Base-by-base conservation (phyloP, 78 protist genomes). In the slime mould (Dictyostelium discoideum) region DNA sequence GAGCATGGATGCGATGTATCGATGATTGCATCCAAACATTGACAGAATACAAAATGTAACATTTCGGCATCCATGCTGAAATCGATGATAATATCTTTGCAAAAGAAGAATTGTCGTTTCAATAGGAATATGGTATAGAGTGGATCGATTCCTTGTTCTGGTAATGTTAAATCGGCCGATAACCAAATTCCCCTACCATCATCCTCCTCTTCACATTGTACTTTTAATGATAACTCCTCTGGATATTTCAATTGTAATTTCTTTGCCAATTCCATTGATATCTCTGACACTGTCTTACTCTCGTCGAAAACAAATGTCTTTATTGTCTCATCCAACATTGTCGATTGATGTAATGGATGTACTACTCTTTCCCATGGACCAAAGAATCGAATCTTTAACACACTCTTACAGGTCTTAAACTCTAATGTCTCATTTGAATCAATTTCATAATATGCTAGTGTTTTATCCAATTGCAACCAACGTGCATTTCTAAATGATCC, bases 341-440 rank as follows among this genome's bases (percentile, higher is more conserved):
- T 76, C 8, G 83, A 63, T 63, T 86, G 96, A 67, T 85, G 96
- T 29, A 92, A 80, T 67, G 96, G 96, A 80, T 92, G 96, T 8
- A 92, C 96, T 5, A 92, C 96, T n/a, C 92, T 46, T 67, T 92
- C 96, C 96, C 96, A 92, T 16, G 96, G 96, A 0, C 96, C 96
- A 80, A 84, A 80, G 29, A 92, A 92, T 22, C 86, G 77, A 26
- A 92, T 85, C 22, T 92, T 92, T 22, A 92, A 26, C 11, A 85
- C 85, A 20, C 26, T 57, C 46, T 85, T 85, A 26, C 88, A 77
- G 18, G 72, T 92, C 42, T 92, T 85, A 40, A 92, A 85, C 26
- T 85, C 93, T 22, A 92, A 67, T 67, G 76, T 67, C 48, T 92
- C 96, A 37, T 86, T 85, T 13, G 97, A 69, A 67, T 86, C 90